A percentile compares a stretch with the other conserved stretches of the same genome.
Conservation (phyloP, 1,284 basidiomycete genomes). For the Leccinum huronense region DNA sequence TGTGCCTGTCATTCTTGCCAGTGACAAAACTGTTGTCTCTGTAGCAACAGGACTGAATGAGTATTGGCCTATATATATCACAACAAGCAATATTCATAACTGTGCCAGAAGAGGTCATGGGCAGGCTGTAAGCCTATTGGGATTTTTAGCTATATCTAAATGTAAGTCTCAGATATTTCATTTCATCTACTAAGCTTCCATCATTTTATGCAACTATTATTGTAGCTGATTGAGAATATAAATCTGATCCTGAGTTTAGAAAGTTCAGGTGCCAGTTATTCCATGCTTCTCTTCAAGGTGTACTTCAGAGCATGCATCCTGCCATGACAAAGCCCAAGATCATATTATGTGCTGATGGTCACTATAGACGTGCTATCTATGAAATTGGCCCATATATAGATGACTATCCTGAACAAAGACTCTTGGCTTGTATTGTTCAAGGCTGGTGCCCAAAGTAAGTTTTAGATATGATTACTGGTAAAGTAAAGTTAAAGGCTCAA, state of each 20-base stretch:
- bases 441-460: not conserved
- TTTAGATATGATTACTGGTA: not conserved
- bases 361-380: not conserved
- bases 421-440: not conserved
- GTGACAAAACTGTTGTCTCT: slow-evolving; percentile 12
- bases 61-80: not conserved
- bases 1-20: slow-evolving; percentile 3
- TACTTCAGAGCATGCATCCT: too few relatives aligned
- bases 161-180: not conserved
- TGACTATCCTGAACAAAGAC: not conserved
- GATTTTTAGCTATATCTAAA: not conserved
- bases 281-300: too few relatives aligned
- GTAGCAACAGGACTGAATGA: slow-evolving; percentile 4
- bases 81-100: not conserved
- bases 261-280: too few relatives aligned
- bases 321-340: too few relatives aligned
- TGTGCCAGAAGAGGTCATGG: not conserved
- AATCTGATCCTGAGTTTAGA: not conserved
- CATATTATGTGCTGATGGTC: too few relatives aligned
- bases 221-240: not conserved
- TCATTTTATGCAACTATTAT: not conserved
- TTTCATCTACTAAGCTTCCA: not conserved
- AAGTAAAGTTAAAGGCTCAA: too few relatives aligned
- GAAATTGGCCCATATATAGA: not conserved
- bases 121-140: not conserved